These are phyloP conservation scores for Gamsiella multidivaricata DNA, from an alignment of 192 early-diverging fungal genomes.

Conservation along the genomic window DNA sequence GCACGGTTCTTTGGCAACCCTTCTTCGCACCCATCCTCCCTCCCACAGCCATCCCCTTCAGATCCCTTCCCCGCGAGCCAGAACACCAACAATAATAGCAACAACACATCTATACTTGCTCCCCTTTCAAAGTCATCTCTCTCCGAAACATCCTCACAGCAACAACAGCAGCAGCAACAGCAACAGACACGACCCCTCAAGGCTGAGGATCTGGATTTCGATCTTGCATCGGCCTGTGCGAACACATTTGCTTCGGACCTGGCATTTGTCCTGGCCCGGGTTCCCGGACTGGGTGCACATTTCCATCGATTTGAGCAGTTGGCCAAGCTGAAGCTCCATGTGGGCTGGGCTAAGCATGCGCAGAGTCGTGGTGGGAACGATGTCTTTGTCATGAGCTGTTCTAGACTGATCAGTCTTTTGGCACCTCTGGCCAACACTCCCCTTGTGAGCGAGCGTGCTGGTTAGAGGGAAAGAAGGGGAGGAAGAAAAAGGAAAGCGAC, in stretches of 20 bases:
- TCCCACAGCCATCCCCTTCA: neutral
- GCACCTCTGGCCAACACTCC: conserved; percentile 48
- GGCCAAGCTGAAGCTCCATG: conserved; percentile 49
- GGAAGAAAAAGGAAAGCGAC: neutral
- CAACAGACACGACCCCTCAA: conserved; percentile 1
- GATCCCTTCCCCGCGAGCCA: neutral
- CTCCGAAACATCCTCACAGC: neutral
- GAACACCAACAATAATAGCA: neutral
- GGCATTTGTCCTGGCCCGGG: conserved; percentile 44
- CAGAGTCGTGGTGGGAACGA: conserved; percentile 51
- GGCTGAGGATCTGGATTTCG: conserved; percentile 45
- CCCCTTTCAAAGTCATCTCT: neutral
- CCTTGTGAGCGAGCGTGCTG: conserved; percentile 43
- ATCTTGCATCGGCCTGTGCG: conserved; percentile 45
- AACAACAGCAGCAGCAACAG: neutral
- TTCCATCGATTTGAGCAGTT: conserved; percentile 51
- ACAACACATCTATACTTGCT: no score
- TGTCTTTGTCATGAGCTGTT: conserved; percentile 54
- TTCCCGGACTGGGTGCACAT: conserved; percentile 47
- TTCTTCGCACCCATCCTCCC: neutral
- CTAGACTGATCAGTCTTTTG: conserved; percentile 33
- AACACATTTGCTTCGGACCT: conserved; percentile 49
- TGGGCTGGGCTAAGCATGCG: conserved; percentile 53
- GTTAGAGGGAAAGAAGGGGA: neutral
- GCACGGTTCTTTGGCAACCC: neutral